Evolutionary conservation across 139 green algal genomes (phyloP).

Genomic region (Auxenochlorella pyrenoidosa): DNA sequence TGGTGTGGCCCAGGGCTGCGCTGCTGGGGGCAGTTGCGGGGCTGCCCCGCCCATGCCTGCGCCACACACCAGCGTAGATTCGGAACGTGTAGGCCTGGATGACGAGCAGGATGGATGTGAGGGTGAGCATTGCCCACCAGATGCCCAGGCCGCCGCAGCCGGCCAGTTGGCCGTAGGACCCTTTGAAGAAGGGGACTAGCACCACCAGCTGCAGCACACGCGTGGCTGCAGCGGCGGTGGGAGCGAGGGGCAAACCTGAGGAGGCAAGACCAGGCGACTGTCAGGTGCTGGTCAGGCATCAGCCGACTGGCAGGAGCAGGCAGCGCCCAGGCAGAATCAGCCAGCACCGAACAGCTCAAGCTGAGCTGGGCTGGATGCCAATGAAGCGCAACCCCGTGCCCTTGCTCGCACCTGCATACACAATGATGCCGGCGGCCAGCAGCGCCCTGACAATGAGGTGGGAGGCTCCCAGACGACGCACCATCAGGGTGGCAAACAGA

Average conservation of each 20-base stretch:
- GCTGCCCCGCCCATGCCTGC: neutral
- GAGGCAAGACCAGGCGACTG: neutral
- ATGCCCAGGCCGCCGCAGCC: neutral
- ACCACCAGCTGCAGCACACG: conserved; percentile 2
- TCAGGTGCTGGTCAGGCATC: neutral
- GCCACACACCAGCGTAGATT: neutral
- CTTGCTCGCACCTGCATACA: neutral
- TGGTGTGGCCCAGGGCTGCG: too few relatives aligned
- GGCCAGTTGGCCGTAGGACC: neutral
- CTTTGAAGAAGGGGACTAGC: neutral
- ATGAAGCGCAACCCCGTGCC: neutral
- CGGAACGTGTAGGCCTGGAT: neutral
- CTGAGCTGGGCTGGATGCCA: too few relatives aligned
- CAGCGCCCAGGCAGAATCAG: neutral
- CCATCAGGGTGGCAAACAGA: conserved; percentile 7
- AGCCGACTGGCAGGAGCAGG: neutral
- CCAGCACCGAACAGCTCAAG: neutral
- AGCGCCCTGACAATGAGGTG: neutral
- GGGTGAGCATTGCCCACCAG: neutral
- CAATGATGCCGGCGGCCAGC: neutral
- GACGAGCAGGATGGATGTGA: neutral
- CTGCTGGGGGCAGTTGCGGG: too few relatives aligned
- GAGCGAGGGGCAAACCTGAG: neutral
- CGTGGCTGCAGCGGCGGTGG: neutral
- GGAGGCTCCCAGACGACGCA: neutral